Percentiles rank a stretch among this genome's conserved stretches.
Conservation (phyloP, 495 filamentous ascomycete species). For the Lasiosphaeria ovina region DNA sequence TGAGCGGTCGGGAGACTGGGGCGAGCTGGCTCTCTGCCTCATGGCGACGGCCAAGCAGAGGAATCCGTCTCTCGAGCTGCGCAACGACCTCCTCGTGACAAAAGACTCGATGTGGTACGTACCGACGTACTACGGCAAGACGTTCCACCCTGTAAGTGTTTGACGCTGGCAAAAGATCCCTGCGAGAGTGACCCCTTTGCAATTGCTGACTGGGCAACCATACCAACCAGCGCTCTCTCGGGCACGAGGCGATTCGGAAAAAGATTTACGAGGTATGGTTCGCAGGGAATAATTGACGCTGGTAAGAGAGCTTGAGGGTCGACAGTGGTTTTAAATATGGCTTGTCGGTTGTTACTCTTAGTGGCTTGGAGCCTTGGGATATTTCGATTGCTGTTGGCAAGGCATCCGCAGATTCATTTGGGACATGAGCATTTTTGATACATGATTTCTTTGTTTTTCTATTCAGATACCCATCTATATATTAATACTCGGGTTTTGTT, state of each 20-base stretch:
- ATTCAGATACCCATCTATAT: too few relatives aligned
- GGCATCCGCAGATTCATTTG: too few relatives aligned
- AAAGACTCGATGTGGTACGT: conserved; percentile 42
- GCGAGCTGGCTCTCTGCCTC: conserved; percentile 37
- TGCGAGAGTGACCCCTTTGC: background rate
- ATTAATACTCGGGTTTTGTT: too few relatives aligned
- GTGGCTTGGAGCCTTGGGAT: too few relatives aligned
- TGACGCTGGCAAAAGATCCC: background rate
- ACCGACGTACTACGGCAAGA: conserved; percentile 46
- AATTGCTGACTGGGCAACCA: background rate
- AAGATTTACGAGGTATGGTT: conserved; percentile 37
- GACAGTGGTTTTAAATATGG: too few relatives aligned
- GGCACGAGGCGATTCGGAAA: conserved; percentile 35
- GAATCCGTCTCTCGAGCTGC: conserved; percentile 29
- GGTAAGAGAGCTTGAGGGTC: background rate
- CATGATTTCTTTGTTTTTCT: too few relatives aligned
- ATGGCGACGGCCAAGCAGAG: conserved; percentile 38
- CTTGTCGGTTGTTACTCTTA: too few relatives aligned
- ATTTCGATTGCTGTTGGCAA: too few relatives aligned
- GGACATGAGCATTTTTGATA: too few relatives aligned
- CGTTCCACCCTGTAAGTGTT: conserved; percentile 40
- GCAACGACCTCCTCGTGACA: conserved; percentile 12
- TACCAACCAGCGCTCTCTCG: conserved; percentile 24
- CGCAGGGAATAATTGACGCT: conserved; percentile 6
- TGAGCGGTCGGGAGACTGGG: conserved; percentile 36